Evolutionary conservation across 805 yeast genomes (phyloP).

Genomic region (Kuraishia molischiana): DNA sequence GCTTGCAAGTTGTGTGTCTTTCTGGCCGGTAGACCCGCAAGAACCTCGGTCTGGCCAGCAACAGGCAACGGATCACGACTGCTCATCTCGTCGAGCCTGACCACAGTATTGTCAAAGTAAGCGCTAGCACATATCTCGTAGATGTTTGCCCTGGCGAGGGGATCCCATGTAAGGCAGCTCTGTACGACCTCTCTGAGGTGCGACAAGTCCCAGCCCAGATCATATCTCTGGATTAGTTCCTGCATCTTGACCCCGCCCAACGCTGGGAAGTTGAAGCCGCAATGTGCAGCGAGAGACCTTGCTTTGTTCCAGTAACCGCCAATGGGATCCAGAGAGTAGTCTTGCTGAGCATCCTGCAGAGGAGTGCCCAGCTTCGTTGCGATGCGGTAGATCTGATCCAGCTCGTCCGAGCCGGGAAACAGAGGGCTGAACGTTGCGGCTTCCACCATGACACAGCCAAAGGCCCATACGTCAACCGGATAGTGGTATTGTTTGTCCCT

Average conservation of each 20-base stretch:
- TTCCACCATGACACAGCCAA: slow-evolving; percentile 72
- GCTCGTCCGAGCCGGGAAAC: slow-evolving; percentile 73
- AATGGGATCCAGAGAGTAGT: too few relatives aligned
- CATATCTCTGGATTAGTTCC: slow-evolving; percentile 33
- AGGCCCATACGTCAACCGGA: slow-evolving; percentile 82
- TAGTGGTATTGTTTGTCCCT: slow-evolving; percentile 52
- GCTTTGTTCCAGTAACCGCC: slow-evolving; percentile 78
- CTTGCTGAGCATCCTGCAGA: too few relatives aligned
- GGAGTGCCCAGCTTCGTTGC: slow-evolving; percentile 73
- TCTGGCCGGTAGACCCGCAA: slow-evolving; percentile 3
- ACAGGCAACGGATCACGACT: slow-evolving; percentile 2
- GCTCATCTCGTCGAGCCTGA: slow-evolving; percentile 1
- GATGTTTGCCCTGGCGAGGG: slow-evolving; percentile 38
- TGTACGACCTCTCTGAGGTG: slow-evolving; percentile 32
- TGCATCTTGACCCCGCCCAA: slow-evolving; percentile 40
- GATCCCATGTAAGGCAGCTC: slow-evolving; percentile 69
- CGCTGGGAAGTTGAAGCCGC: slow-evolving; percentile 50
- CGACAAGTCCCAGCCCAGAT: slow-evolving; percentile 23
- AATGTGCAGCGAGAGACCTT: slow-evolving; percentile 32
- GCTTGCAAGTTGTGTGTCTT: background rate
- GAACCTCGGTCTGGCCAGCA: slow-evolving; percentile 6
- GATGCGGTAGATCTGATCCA: slow-evolving; percentile 70
- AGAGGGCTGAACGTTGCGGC: slow-evolving; percentile 65
- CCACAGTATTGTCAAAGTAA: background rate
- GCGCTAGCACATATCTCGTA: background rate